Conservation (phyloP, 2,329 filamentous ascomycete genomes). For the Hypoxylon sp. region DNA sequence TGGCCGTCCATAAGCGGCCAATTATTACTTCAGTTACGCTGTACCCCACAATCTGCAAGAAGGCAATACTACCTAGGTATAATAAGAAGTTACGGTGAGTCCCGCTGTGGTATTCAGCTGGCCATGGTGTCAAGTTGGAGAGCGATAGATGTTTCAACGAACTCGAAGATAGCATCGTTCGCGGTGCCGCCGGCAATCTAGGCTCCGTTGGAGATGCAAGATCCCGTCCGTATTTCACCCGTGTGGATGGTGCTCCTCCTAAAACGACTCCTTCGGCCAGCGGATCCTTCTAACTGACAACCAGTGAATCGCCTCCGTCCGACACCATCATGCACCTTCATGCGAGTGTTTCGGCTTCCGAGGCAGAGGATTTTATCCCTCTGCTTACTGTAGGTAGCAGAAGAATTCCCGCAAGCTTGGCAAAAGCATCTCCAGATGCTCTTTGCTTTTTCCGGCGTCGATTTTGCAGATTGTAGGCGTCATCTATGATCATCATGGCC, state of each 20-base stretch:
- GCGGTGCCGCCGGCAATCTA: conserved; percentile 6
- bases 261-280: conserved; percentile 8
- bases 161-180: background rate
- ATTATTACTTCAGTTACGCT: conserved; percentile 5
- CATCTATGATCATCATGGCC: conserved; percentile 11
- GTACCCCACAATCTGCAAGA: conserved; percentile 21
- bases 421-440: conserved; percentile 10
- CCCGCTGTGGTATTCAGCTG: conserved; percentile 5
- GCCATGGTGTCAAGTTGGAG: conserved; percentile 14
- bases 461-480: conserved; percentile 17
- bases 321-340: conserved; percentile 24
- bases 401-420: conserved; percentile 19
- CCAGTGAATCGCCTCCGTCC: conserved; percentile 27
- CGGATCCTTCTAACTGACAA: conserved; percentile 24
- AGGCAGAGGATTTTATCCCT: conserved; percentile 13
- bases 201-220: conserved; percentile 5
- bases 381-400: conserved; percentile 22
- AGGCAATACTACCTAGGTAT: background rate
- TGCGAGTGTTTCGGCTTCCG: conserved; percentile 23
- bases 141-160: conserved; percentile 1
- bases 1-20: conserved; percentile 4
- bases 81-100: conserved; percentile 4
- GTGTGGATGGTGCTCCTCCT: conserved; percentile 9
- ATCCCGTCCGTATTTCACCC: conserved; percentile 5
- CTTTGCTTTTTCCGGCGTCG: background rate